Evolutionary conservation across 2,329 filamentous ascomycete species (phyloP).

Genomic region (Colletotrichum tropicicola): DNA sequence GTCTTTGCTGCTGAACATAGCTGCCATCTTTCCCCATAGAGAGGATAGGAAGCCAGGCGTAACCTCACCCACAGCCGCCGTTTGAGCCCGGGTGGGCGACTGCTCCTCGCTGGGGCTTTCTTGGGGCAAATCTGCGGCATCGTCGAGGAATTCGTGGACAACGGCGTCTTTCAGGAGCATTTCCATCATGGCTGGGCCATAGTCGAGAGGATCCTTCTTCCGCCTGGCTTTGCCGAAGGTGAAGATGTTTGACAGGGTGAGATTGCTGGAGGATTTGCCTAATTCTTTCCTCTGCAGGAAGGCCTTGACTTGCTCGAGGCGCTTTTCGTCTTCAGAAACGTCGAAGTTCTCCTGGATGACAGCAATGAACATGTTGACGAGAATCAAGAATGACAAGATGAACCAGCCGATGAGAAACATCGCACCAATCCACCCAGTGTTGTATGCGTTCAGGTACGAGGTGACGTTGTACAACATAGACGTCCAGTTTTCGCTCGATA

Average conservation of each 20-base stretch:
- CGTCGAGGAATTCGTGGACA: slow-evolving; percentile 92
- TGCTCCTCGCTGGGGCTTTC: slow-evolving; percentile 45
- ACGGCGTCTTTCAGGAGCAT: slow-evolving; percentile 98
- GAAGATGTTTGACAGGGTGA: slow-evolving; percentile 79
- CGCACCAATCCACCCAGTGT: slow-evolving; percentile 92
- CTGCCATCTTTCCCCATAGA: slow-evolving; percentile 68
- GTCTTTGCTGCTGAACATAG: slow-evolving; percentile 70
- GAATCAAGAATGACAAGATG: slow-evolving; percentile 92
- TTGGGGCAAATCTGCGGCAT: slow-evolving; percentile 61
- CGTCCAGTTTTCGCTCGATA: slow-evolving; percentile 98
- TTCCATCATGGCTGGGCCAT: slow-evolving; percentile 90
- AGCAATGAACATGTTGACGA: slow-evolving; percentile 99
- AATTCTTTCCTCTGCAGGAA: slow-evolving; percentile 93
- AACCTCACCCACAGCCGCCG: slow-evolving; percentile 50
- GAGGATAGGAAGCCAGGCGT: slow-evolving; percentile 68
- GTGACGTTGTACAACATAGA: slow-evolving; percentile 85
- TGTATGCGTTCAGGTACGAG: slow-evolving; percentile 67
- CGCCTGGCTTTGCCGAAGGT: slow-evolving; percentile 67
- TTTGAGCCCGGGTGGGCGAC: slow-evolving; percentile 40
- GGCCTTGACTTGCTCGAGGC: slow-evolving; percentile 93
- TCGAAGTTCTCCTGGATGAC: slow-evolving; percentile 99
- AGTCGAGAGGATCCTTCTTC: slow-evolving; percentile 85
- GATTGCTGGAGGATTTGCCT: slow-evolving; percentile 74
- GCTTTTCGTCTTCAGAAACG: slow-evolving; percentile 97
- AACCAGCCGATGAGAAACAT: slow-evolving; percentile 95